Evolutionary conservation across 805 yeast genomes (phyloP).

Genomic region (Yamadazyma tumulicola): DNA sequence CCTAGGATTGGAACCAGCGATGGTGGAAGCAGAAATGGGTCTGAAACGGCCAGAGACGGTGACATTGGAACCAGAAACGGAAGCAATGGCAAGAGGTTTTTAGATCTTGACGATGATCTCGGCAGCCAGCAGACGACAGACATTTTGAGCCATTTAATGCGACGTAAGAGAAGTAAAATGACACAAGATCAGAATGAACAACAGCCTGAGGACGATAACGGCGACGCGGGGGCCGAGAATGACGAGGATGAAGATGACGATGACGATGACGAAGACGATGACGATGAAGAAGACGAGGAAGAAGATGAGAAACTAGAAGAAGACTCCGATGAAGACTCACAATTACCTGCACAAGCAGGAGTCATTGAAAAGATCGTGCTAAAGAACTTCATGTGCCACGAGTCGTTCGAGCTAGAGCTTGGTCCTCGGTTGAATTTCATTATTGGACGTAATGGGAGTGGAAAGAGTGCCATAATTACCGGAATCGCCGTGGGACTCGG

Average conservation of each 20-base stretch:
- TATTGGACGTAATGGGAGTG: constrained; percentile 88
- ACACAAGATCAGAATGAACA: constrained; percentile 9
- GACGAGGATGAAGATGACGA: not conserved
- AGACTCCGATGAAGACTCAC: constrained; percentile 7
- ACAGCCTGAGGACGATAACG: constrained; percentile 8
- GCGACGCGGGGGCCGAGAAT: constrained; percentile 2
- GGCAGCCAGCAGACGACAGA: constrained; percentile 1
- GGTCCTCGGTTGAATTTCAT: constrained; percentile 84
- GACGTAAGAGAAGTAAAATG: not conserved
- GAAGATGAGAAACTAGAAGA: constrained; percentile 8
- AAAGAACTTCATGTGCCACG: constrained; percentile 87
- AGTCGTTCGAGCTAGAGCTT: constrained; percentile 65
- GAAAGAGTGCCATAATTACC: constrained; percentile 83
- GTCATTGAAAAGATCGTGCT: constrained; percentile 60
- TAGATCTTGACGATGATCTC: not conserved
- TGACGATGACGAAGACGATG: constrained; percentile 1
- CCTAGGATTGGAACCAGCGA: too few species aligned
- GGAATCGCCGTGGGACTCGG: constrained; percentile 87
- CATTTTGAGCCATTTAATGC: constrained; percentile 1
- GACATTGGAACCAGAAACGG: too few species aligned
- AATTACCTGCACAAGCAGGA: constrained; percentile 51
- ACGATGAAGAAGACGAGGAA: constrained; percentile 11
- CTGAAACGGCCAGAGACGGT: too few species aligned
- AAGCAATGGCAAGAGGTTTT: too few species aligned
- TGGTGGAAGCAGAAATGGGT: too few species aligned